A percentile compares a stretch with the other conserved stretches of the same genome.
phyloP scores from a whole-genome alignment of 805 yeast genomes.

The Wickerhamomyces canadensis region DNA sequence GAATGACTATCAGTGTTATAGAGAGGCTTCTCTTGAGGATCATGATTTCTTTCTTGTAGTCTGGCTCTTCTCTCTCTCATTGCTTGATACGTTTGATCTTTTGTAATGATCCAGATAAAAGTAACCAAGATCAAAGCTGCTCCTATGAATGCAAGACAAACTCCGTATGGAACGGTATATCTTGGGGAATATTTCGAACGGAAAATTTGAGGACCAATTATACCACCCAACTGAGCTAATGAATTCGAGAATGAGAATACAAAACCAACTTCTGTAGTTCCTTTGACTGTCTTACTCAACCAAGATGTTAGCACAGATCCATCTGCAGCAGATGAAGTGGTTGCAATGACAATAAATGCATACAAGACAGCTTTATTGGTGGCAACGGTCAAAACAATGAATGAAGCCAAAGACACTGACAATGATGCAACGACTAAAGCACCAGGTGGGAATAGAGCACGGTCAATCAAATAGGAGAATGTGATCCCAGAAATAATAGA shows the following conservation, averaged over 20 bases:
- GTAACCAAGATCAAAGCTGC: background rate
- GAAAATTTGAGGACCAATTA: constrained; percentile 12
- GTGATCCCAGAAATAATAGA: constrained; percentile 10
- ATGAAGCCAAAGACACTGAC: background rate
- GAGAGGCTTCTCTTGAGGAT: background rate
- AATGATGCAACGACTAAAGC: background rate
- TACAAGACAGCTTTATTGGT: constrained; percentile 5
- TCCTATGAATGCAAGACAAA: constrained; percentile 10
- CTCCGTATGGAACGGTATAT: constrained; percentile 7
- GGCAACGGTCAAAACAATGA: constrained; percentile 5
- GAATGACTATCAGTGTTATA: too few relatives aligned
- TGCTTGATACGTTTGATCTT: background rate
- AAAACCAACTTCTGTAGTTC: constrained; percentile 9
- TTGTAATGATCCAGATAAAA: background rate
- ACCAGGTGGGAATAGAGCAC: constrained; percentile 4
- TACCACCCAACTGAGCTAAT: constrained; percentile 10
- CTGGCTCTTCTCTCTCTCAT: background rate
- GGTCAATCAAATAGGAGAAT: constrained; percentile 13
- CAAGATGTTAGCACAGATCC: constrained; percentile 8
- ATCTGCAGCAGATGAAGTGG: constrained; percentile 9
- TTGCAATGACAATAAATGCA: constrained; percentile 8
- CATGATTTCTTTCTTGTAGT: background rate
- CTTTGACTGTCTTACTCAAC: constrained; percentile 6
- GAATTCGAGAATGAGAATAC: constrained; percentile 6
- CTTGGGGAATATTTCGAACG: constrained; percentile 7